These are phyloP conservation scores for Saccharomycopsis sp. DNA, from an alignment of 805 yeast species.

Conservation along the genomic window DNA sequence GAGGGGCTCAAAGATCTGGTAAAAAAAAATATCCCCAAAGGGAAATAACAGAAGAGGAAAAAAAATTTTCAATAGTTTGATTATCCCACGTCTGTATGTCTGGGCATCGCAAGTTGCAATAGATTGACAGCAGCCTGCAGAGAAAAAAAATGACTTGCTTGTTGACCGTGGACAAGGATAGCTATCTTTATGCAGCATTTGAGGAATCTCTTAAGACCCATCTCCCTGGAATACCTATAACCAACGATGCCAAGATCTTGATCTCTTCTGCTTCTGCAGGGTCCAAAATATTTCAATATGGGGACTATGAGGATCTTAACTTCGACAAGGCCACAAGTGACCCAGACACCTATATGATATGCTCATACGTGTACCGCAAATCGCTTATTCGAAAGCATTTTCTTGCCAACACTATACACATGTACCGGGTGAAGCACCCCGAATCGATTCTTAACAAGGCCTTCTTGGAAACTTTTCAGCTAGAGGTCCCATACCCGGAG, in stretches of 20 bases:
- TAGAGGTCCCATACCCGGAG: constrained; percentile 94
- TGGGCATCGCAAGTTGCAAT: too few species aligned
- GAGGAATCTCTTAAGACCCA: constrained; percentile 27
- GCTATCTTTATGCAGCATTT: constrained; percentile 39
- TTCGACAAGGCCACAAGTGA: constrained; percentile 50
- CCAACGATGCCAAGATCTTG: constrained; percentile 24
- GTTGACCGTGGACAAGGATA: constrained; percentile 30
- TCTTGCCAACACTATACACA: constrained; percentile 75
- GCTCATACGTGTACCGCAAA: constrained; percentile 82
- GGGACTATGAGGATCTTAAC: constrained; percentile 85
- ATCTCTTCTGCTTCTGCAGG: constrained; percentile 12
- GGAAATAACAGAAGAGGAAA: background rate
- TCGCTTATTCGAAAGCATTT: constrained; percentile 88
- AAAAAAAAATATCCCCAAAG: background rate
- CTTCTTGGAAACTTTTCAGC: constrained; percentile 66
- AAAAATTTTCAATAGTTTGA: background rate
- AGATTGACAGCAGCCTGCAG: too few species aligned
- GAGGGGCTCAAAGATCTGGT: background rate
- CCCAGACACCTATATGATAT: constrained; percentile 46
- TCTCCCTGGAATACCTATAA: constrained; percentile 31
- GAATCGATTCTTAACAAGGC: constrained; percentile 49
- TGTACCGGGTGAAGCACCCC: constrained; percentile 70
- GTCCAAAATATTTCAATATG: constrained; percentile 59
- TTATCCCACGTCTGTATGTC: background rate
- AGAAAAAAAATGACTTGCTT: constrained; percentile 19